These are phyloP conservation scores for Quercus bicolor DNA, from an alignment of 306 rosid species.

Conservation along the genomic window DNA sequence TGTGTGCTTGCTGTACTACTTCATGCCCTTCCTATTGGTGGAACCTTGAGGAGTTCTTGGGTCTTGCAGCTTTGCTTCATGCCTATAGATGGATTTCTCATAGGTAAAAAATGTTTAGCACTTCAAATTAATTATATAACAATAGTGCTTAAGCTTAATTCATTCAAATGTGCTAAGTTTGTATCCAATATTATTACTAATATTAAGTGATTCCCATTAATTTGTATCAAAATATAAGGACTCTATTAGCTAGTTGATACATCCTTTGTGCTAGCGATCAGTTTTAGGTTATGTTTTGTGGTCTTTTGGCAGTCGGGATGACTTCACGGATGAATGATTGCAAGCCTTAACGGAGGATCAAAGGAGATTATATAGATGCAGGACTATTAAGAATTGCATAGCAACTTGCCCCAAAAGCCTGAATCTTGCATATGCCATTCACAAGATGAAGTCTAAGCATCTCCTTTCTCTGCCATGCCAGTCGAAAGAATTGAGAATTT, in stretches of 20 bases:
- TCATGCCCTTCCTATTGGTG: conserved; percentile 51
- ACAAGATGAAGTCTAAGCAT: conserved; percentile 36
- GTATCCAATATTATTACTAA: background rate
- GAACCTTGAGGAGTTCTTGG: conserved; percentile 41
- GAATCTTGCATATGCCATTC: conserved; percentile 34
- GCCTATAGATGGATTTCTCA: conserved; percentile 33
- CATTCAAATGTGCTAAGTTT: background rate
- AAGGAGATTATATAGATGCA: conserved; percentile 20
- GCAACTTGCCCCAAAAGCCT: conserved; percentile 41
- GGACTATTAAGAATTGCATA: conserved; percentile 31
- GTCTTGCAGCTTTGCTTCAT: conserved; percentile 39
- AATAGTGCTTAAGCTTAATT: background rate
- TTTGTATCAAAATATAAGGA: background rate
- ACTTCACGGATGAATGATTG: conserved; percentile 18
- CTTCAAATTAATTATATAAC: background rate
- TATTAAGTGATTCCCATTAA: too few species aligned
- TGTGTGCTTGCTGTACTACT: conserved; percentile 44
- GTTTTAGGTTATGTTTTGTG: background rate
- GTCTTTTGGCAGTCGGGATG: conserved; percentile 24
- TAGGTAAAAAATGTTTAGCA: conserved; percentile 14
- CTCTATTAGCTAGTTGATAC: background rate
- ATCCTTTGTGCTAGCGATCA: background rate
- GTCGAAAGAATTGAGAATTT: background rate
- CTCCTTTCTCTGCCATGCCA: background rate
- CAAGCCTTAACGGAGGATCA: conserved; percentile 33